Evolutionary conservation across 2,329 filamentous ascomycete species (phyloP).

Genomic region (Exophiala sideris): DNA sequence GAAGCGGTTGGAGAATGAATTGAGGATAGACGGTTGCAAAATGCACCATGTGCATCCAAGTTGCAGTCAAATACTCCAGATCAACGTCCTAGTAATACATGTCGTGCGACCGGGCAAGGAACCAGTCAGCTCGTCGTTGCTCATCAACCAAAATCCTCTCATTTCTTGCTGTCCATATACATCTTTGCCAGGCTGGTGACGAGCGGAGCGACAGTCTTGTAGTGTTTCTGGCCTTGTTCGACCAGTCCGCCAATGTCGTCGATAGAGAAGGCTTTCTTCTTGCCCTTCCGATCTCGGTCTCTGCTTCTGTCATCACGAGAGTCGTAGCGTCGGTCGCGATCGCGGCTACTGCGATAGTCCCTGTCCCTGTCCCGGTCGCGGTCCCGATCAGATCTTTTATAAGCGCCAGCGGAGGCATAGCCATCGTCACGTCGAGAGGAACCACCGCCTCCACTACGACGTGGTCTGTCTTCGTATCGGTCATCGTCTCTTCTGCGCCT

Average conservation of each 20-base stretch:
- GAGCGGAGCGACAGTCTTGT: constrained; percentile 26
- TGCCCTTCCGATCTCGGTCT: constrained; percentile 11
- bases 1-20: no score
- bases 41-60: no score
- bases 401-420: constrained; percentile 21
- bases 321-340: constrained; percentile 18
- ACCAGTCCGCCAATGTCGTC: constrained; percentile 23
- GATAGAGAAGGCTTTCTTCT: constrained; percentile 24
- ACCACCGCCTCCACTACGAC: constrained; percentile 8
- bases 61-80: no score
- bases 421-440: constrained; percentile 15
- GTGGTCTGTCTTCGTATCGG: constrained; percentile 16
- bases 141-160: not conserved
- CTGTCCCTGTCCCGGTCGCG: constrained; percentile 10
- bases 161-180: constrained; percentile 28
- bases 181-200: constrained; percentile 26
- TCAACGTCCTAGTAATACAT: no score
- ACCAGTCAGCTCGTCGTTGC: no score
- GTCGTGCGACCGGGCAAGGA: not conserved
- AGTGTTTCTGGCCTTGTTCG: constrained; percentile 28
- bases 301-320: constrained; percentile 11
- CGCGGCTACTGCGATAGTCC: constrained; percentile 15
- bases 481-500: constrained; percentile 20
- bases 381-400: constrained; percentile 21
- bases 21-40: no score